A percentile compares a stretch with the other conserved stretches of the same genome.
These are phyloP conservation scores for Candolleomyces efflorescens DNA, from an alignment of 768 basidiomycete genomes.

Conservation along the genomic window DNA sequence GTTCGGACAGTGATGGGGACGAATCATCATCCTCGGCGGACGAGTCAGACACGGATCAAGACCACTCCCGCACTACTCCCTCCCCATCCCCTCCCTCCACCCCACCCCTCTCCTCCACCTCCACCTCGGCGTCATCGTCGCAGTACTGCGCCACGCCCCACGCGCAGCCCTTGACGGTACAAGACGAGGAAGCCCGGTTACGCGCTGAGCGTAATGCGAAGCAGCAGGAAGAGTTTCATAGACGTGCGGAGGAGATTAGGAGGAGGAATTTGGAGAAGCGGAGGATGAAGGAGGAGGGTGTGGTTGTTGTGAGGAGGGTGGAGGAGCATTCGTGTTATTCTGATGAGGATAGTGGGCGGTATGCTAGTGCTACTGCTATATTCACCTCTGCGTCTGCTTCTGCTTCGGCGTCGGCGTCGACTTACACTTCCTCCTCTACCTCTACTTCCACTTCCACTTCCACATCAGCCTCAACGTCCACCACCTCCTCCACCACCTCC, in stretches of 20 bases:
- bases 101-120: neutral
- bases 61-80: neutral
- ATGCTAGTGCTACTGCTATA: too few species aligned
- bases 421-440: neutral
- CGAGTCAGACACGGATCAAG: neutral
- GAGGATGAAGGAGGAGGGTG: conserved; percentile 1
- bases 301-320: too few species aligned
- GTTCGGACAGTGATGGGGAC: neutral
- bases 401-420: neutral
- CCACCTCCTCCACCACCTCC: conserved; percentile 12
- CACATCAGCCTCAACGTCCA: conserved; percentile 11
- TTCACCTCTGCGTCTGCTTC: too few species aligned
- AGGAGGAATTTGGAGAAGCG: conserved; percentile 12
- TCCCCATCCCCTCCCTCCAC: conserved; percentile 6
- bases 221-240: conserved; percentile 22
- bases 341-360: too few species aligned
- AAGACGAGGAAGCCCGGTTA: conserved; percentile 12
- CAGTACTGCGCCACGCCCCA: neutral
- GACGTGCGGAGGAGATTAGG: conserved; percentile 18
- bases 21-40: neutral
- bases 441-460: conserved; percentile 6
- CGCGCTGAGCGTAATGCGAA: conserved; percentile 13
- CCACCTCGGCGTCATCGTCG: neutral
- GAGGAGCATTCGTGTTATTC: too few species aligned
- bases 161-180: neutral